phyloP scores from a whole-genome alignment of 2,329 filamentous ascomycete species.

The Cryoendolithus antarcticus region DNA sequence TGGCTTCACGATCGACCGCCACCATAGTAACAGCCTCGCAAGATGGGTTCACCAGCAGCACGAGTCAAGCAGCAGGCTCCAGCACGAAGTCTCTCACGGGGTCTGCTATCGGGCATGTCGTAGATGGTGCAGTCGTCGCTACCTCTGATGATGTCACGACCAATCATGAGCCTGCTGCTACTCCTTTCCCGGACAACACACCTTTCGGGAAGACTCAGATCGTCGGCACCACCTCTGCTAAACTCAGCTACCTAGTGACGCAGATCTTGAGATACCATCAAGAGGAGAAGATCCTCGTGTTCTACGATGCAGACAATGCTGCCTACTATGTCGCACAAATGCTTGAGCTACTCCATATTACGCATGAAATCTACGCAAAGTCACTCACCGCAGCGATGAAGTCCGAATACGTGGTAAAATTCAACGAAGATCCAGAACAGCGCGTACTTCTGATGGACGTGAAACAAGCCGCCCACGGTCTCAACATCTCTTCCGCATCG shows the following conservation, averaged over 20 bases:
- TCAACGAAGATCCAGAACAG: conserved; percentile 57
- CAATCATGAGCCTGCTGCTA: not conserved
- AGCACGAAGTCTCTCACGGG: too few species aligned
- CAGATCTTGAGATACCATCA: conserved; percentile 55
- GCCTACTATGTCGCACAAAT: conserved; percentile 77
- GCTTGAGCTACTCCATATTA: conserved; percentile 57
- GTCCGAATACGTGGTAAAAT: conserved; percentile 64
- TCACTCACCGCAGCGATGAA: conserved; percentile 48
- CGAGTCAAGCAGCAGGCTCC: too few species aligned
- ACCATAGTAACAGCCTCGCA: too few species aligned
- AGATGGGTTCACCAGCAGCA: too few species aligned
- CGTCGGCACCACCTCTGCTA: conserved; percentile 72
- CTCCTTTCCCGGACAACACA: conserved; percentile 24
- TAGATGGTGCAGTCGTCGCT: too few species aligned
- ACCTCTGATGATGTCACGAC: too few species aligned
- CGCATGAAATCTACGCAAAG: conserved; percentile 56
- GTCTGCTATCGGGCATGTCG: too few species aligned
- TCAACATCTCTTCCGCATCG: conserved; percentile 74
- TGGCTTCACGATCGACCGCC: too few species aligned
- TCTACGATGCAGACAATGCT: conserved; percentile 80
- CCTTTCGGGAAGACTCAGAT: conserved; percentile 50
- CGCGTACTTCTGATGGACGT: conserved; percentile 84
- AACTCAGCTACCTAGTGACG: conserved; percentile 75
- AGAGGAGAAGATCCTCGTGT: conserved; percentile 77
- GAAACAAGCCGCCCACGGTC: conserved; percentile 73